phyloP scores from a whole-genome alignment of 306 rosid species.

The Argentina anserina region DNA sequence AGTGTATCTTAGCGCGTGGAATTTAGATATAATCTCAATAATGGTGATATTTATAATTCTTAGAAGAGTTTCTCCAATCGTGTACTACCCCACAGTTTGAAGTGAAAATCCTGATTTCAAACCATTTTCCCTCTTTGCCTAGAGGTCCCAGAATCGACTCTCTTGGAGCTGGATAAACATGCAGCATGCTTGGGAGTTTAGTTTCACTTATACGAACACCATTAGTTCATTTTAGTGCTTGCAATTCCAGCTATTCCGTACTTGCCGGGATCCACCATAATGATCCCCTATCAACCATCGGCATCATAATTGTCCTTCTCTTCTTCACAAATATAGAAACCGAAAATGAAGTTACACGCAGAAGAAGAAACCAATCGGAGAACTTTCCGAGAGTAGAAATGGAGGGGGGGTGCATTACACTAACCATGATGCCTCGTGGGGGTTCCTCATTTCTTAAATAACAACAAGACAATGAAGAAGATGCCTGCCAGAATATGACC shows the following conservation, averaged over 20 bases:
- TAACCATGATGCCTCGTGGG: not conserved
- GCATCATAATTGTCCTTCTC: not conserved
- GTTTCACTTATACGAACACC: not conserved
- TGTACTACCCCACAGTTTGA: too few relatives aligned
- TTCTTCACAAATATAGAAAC: not conserved
- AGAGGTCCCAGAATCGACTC: not conserved
- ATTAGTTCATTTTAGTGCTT: not conserved
- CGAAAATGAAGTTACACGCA: not conserved
- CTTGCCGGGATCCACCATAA: not conserved
- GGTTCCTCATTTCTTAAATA: not conserved
- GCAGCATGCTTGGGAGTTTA: not conserved
- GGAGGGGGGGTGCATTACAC: not conserved
- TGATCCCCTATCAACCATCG: not conserved
- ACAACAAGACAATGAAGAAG: not conserved
- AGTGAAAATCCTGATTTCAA: not conserved
- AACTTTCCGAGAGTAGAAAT: not conserved
- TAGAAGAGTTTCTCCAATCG: too few relatives aligned
- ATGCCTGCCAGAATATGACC: slow-evolving; percentile 25
- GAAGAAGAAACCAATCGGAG: not conserved
- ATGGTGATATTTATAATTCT: too few relatives aligned
- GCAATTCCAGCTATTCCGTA: not conserved
- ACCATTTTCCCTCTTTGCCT: not conserved
- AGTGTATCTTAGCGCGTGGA: too few relatives aligned
- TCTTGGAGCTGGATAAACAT: not conserved
- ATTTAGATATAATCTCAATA: too few relatives aligned